A percentile compares a stretch with the other conserved stretches of the same genome.
phyloP scores from a whole-genome alignment of 345 rosid genomes.

The Brassica incana region DNA sequence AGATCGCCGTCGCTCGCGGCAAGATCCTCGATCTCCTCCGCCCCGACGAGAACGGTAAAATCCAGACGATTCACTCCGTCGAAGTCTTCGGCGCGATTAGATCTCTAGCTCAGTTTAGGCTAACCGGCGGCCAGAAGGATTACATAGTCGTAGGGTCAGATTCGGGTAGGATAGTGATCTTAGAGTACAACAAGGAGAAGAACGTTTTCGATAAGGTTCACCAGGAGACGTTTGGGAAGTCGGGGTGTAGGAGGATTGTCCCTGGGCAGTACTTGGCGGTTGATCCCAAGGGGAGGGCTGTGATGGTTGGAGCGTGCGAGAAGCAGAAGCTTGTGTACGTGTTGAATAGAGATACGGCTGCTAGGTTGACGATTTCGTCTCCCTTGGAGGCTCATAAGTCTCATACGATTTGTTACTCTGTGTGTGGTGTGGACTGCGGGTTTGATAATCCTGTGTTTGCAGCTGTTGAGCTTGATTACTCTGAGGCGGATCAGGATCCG shows the following conservation, averaged over 20 bases:
- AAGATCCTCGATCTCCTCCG: constrained; percentile 93
- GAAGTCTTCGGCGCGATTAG: constrained; percentile 92
- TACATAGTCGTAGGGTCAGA: constrained; percentile 96
- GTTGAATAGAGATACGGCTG: constrained; percentile 90
- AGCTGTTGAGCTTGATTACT: constrained; percentile 91
- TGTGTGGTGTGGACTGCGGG: constrained; percentile 95
- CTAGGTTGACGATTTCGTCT: constrained; percentile 91
- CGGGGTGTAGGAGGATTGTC: constrained; percentile 91
- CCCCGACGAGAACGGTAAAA: constrained; percentile 86
- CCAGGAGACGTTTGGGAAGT: constrained; percentile 96
- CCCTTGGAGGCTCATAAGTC: constrained; percentile 98
- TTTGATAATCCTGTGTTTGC: constrained; percentile 95
- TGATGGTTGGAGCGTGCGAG: constrained; percentile 94
- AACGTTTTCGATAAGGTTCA: constrained; percentile 87
- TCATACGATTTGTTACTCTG: constrained; percentile 76
- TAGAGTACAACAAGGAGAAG: constrained; percentile 83
- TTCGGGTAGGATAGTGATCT: constrained; percentile 90
- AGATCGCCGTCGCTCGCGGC: constrained; percentile 94
- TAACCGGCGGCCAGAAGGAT: constrained; percentile 92
- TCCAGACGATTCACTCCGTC: constrained; percentile 84
- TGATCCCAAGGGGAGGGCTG: constrained; percentile 96
- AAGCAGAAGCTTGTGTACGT: constrained; percentile 95
- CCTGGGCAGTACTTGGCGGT: constrained; percentile 92
- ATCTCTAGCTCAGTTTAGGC: constrained; percentile 81
- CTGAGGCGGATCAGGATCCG: constrained; percentile 90